Base-by-base conservation (phyloP, 352 stramenopile species). In the Bremia lactucae region DNA sequence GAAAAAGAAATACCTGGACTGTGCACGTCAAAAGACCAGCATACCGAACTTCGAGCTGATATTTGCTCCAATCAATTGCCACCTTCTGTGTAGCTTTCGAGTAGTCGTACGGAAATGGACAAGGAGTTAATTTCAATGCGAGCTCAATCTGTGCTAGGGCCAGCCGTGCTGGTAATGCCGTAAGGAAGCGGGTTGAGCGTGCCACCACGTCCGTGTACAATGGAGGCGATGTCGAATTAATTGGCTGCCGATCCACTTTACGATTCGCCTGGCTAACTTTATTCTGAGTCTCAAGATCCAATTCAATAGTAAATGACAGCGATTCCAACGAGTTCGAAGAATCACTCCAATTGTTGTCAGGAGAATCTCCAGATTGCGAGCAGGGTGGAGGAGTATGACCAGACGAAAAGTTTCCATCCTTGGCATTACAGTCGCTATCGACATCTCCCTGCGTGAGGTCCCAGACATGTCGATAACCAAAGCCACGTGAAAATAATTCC, bases 1-100 rank as follows among this genome's bases (percentile, higher is more conserved):
- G 75, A 42, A 82, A 86, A 16, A 88, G 61, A 38, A 87, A 88
- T 13, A 90, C 71, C 42, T 82, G 74, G n/a, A 88, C 69, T 6
- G 73, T 82, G 46, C 78, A 88, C 26, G 68, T 75, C 28, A 86
- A 46, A 16, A 83, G 57, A 45, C 62, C 67, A 35, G 55, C 65
- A 49, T 79, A 80, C 33, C 59, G 56, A 18, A 90, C 69, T 24
- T 88, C 67, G 16, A 90, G 62, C 46, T 83, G 66, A 56, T 87
- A 87, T 8, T 69, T 76, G 11, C 75, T 46, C 70, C 74, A 88
- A 53, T 90, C 70, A 19, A 88, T 68, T 2, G 42, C 52, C 37
- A 87, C 75, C 15, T 55, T 52, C 31, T 83, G 72, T 0, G 51
- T 52, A 2, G 72, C 64, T 45, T 69, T 68, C 21, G 53, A 43